Conservation (phyloP, 2,329 filamentous ascomycete species). For the Colletotrichum chlorophyti region DNA sequence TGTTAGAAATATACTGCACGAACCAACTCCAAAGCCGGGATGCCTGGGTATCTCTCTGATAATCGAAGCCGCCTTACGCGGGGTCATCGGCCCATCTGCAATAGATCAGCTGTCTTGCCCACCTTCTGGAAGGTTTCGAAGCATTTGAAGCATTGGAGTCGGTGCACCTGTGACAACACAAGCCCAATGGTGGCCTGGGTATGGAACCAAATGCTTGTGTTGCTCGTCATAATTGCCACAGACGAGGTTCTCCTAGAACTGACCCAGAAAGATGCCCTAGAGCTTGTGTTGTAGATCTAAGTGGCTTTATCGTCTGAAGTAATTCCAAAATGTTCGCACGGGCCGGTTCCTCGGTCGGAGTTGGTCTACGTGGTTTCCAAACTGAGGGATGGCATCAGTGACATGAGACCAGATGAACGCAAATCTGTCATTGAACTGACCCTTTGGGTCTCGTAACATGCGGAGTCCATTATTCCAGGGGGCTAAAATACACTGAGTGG, state of each 20-base stretch:
- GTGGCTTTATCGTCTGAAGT: conserved; percentile 2
- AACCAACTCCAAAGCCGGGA: background rate
- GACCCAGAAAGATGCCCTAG: background rate
- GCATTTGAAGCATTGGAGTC: conserved; percentile 4
- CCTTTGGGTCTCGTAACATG: background rate
- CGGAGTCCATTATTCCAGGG: background rate
- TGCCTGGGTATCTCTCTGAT: no score
- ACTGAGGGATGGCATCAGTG: conserved; percentile 16
- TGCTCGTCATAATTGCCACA: background rate
- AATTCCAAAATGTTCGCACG: background rate
- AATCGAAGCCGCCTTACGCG: background rate
- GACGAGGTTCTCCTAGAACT: background rate
- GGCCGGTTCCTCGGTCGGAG: background rate
- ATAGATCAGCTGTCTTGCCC: background rate
- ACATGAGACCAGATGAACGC: conserved; percentile 21
- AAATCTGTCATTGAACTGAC: background rate
- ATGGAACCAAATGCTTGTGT: background rate
- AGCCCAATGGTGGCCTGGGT: background rate
- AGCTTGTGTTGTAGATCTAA: background rate
- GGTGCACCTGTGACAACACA: conserved; percentile 7
- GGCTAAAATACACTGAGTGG: background rate
- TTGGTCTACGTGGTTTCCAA: background rate
- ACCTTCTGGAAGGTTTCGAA: background rate
- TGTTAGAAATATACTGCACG: conserved; percentile 1
- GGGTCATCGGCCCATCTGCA: background rate